Evolutionary conservation across 1,284 basidiomycete genomes (phyloP).

Genomic region (Puccinia horiana): DNA sequence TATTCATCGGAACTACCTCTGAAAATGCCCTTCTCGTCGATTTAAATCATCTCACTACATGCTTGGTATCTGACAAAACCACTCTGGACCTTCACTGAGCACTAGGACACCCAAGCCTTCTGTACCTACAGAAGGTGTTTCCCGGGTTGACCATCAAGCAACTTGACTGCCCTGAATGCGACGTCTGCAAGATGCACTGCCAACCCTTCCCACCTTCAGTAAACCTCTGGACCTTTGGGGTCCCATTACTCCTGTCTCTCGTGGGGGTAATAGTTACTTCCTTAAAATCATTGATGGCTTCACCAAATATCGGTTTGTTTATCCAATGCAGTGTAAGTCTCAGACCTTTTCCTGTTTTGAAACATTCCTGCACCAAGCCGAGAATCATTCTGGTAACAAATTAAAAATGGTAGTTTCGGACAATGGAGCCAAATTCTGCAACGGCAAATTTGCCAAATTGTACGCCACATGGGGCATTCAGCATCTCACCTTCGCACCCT

Average conservation of each 20-base stretch:
- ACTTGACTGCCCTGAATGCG: neutral
- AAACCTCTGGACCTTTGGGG: too few relatives aligned
- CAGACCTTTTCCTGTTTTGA: neutral
- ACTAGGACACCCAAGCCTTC: too few relatives aligned
- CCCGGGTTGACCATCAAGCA: neutral
- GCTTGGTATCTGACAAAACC: neutral
- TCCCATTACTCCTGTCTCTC: too few relatives aligned
- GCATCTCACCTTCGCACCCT: neutral
- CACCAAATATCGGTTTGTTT: too few relatives aligned
- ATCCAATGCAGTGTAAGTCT: neutral
- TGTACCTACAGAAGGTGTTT: neutral
- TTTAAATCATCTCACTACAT: neutral
- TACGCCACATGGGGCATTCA: neutral
- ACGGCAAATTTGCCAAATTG: neutral
- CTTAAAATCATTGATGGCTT: too few relatives aligned
- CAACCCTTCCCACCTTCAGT: conserved; percentile 3
- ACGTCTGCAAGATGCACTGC: neutral
- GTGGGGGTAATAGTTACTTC: too few relatives aligned
- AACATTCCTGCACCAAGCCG: neutral
- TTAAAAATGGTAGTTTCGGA: conserved; percentile 7
- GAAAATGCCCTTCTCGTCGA: neutral
- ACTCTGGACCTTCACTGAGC: neutral
- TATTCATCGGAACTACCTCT: neutral
- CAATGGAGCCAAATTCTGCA: conserved; percentile 31
- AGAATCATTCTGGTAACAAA: neutral